Base-by-base conservation (phyloP, 805 yeast species). In the Cyberlindnera meyerae region DNA sequence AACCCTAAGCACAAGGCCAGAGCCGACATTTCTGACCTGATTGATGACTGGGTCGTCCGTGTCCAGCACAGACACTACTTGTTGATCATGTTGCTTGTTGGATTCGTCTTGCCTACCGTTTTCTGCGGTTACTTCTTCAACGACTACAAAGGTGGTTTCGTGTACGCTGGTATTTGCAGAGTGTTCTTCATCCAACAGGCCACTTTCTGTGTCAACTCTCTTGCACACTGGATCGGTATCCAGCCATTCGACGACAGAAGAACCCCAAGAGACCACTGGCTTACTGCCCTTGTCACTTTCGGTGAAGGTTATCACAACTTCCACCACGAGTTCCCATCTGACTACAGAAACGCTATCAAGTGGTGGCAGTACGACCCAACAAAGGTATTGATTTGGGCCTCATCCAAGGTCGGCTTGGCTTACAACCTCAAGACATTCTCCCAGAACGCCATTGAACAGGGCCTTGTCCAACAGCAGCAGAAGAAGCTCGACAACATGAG, bases 331-430 rank as follows among this genome's bases (percentile, higher is more conserved):
- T 84, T 83, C 73, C 93, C 94, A 53, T 74, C 85, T 16, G 94
- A 84, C 64, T 84, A 83, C 73, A 77, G 94, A 73, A 83, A 83
- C 58, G 93, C 93, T 28, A 71, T 83, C 55, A 80, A 77, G 58
- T 83, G 93, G 93, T 83, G 79, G 69, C 90, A 83, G 70, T 83
- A 79, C 57, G 94, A 84, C 59, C 94, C 94, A 51, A 82, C 93
- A 33, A 83, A 83, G 63, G 52, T 75, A 32, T 51, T 71, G 36
- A 82, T 83, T 48, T 82, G 69, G 61, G 24, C 61, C 6, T 61
- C 73, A 37, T 80, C 84, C 13, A 71, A 78, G 59, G 43, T 82
- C 21, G 93, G 93, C 27, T 61, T 83, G 43, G 78, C 89, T 20
- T 51, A 44, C 63, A 78, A 81, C 65, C 70, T 84, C 63, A 81